Percentiles rank a stretch among this genome's conserved stretches.
phyloP scores from a whole-genome alignment of 495 filamentous ascomycete species.

The Pyrenula aspistea region DNA sequence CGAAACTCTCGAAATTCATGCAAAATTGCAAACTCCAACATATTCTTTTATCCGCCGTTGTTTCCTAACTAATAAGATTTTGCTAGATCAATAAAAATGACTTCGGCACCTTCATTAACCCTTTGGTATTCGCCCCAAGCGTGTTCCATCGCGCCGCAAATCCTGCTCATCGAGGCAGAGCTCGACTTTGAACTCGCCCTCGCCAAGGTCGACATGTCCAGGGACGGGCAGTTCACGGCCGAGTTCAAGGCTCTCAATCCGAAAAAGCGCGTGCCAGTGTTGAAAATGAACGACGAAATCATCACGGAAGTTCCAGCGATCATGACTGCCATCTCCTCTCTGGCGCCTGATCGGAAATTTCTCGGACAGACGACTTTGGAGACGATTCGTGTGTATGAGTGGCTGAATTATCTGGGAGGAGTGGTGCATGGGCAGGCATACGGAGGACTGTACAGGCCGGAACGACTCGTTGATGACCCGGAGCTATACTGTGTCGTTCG shows the following conservation, averaged over 20 bases:
- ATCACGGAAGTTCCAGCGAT: conserved; percentile 26
- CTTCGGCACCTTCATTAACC: neutral
- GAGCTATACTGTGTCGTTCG: conserved; percentile 8
- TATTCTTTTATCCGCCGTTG: neutral
- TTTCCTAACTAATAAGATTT: neutral
- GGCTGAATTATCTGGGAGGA: conserved; percentile 25
- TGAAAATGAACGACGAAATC: conserved; percentile 15
- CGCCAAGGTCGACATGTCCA: conserved; percentile 1
- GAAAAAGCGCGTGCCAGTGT: conserved; percentile 17
- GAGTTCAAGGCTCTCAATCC: conserved; percentile 19
- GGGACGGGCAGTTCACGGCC: conserved; percentile 7
- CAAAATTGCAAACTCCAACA: neutral
- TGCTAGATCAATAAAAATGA: neutral
- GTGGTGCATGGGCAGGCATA: conserved; percentile 19
- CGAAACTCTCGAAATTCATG: neutral
- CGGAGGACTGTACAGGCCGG: conserved; percentile 10
- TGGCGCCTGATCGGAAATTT: conserved; percentile 14
- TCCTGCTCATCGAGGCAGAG: conserved; percentile 17
- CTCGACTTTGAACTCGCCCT: conserved; percentile 10
- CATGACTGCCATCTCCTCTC: conserved; percentile 14
- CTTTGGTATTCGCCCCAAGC: conserved; percentile 14
- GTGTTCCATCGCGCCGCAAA: conserved; percentile 24
- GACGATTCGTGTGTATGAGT: conserved; percentile 20
- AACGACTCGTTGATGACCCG: conserved; percentile 14
- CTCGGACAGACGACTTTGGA: conserved; percentile 18